A percentile compares a stretch with the other conserved stretches of the same genome.
phyloP scores from a whole-genome alignment of 2,329 filamentous ascomycete genomes.

The Botrytis byssoidea region DNA sequence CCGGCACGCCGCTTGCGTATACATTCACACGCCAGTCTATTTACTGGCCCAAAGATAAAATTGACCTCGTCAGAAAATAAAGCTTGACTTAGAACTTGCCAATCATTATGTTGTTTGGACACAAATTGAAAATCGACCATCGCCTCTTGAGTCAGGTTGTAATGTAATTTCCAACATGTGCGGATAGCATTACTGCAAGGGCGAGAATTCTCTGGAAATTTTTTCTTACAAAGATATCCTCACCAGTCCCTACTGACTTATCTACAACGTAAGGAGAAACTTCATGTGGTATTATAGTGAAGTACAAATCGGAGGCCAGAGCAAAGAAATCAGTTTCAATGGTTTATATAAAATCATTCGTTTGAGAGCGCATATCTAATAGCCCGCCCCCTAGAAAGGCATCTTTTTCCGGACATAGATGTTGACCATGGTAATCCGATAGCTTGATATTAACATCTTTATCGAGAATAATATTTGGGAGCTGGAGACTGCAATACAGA shows the following conservation, averaged over 20 bases:
- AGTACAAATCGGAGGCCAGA: neutral
- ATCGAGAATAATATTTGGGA: neutral
- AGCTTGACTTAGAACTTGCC: neutral
- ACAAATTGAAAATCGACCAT: rapidly evolving
- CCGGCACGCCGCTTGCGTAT: neutral
- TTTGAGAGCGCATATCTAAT: neutral
- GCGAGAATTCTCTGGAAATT: neutral
- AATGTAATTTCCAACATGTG: no score
- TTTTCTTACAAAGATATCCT: neutral
- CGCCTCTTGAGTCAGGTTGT: neutral
- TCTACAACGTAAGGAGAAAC: neutral
- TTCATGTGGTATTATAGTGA: neutral
- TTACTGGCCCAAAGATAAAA: neutral
- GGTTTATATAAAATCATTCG: neutral
- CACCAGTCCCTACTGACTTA: neutral
- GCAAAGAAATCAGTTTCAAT: neutral
- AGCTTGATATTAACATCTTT: neutral
- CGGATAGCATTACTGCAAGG: neutral
- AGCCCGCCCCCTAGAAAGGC: no score
- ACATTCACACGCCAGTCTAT: neutral
- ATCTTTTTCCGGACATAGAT: neutral
- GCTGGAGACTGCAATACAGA: neutral
- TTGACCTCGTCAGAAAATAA: neutral
- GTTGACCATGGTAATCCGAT: neutral
- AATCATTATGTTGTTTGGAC: neutral